phyloP scores from a whole-genome alignment of 2,329 filamentous ascomycete genomes.

The Aspergillus novofumigatus region DNA sequence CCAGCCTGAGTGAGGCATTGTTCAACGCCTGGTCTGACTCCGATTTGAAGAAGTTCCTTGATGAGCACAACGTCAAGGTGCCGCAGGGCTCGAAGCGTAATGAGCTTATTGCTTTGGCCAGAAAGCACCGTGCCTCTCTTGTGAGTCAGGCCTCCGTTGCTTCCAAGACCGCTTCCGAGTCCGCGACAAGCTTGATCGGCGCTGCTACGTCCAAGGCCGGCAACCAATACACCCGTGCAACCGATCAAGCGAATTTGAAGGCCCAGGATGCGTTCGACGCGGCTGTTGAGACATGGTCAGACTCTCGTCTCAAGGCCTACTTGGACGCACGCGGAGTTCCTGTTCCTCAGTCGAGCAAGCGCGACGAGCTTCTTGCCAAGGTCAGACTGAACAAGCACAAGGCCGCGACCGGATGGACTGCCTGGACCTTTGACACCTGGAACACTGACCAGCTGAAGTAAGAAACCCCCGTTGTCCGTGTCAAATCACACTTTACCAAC shows the following conservation, averaged over 20 bases:
- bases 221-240: conserved; percentile 73
- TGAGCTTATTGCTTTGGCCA: conserved; percentile 82
- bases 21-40: conserved; percentile 88
- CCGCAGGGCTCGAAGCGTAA: conserved; percentile 89
- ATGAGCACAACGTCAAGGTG: conserved; percentile 84
- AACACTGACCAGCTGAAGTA: conserved; percentile 66
- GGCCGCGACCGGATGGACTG: conserved; percentile 62
- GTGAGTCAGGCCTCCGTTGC: conserved; percentile 49
- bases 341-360: conserved; percentile 66
- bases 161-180: conserved; percentile 45
- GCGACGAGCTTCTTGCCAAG: conserved; percentile 67
- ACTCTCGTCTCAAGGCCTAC: conserved; percentile 72
- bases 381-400: conserved; percentile 72
- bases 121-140: conserved; percentile 73
- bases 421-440: conserved; percentile 78
- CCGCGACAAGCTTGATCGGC: conserved; percentile 51
- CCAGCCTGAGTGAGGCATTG: conserved; percentile 73
- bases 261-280: conserved; percentile 64
- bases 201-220: conserved; percentile 71
- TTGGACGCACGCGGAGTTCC: conserved; percentile 73
- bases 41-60: conserved; percentile 85
- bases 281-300: conserved; percentile 63
- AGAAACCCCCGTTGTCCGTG: conserved; percentile 8
- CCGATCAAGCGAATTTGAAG: conserved; percentile 61
- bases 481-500: conserved; percentile 2